Conservation (phyloP, 305 asterid genomes). For the Fraxinus dipetala region DNA sequence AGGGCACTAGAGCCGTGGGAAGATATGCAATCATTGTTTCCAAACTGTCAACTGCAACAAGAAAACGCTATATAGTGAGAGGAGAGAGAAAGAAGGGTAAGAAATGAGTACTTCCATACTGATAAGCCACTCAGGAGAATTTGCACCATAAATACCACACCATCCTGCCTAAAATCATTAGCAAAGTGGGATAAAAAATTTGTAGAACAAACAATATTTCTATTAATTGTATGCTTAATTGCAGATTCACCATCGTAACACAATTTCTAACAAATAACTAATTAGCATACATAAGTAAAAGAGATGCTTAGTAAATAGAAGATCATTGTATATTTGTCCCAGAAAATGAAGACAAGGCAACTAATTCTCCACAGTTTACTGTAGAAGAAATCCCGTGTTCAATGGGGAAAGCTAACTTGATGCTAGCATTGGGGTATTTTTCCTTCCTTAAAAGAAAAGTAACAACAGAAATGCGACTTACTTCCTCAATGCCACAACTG, state of each 20-base stretch:
- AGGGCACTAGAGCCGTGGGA: neutral
- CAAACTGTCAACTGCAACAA: neutral
- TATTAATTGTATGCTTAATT: neutral
- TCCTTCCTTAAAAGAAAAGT: neutral
- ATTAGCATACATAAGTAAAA: neutral
- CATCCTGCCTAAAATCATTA: constrained; percentile 44
- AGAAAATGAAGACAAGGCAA: neutral
- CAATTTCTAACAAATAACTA: neutral
- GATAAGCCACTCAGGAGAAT: constrained; percentile 59
- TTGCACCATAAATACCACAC: constrained; percentile 69
- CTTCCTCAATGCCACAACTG: constrained; percentile 50
- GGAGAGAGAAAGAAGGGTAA: neutral
- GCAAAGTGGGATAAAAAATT: constrained; percentile 8
- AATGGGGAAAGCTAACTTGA: constrained; percentile 2
- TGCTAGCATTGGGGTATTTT: neutral
- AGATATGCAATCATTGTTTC: neutral
- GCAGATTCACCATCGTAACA: neutral
- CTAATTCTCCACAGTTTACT: neutral
- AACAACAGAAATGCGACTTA: constrained; percentile 26
- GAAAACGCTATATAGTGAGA: constrained; percentile 1
- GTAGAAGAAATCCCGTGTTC: neutral
- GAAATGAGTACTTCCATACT: constrained; percentile 54
- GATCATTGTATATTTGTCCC: neutral
- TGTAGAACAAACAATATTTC: too few relatives aligned
- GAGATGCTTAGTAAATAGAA: neutral